Evolutionary conservation across 768 basidiomycete genomes (phyloP).

Genomic region (Amanita rubescens): DNA sequence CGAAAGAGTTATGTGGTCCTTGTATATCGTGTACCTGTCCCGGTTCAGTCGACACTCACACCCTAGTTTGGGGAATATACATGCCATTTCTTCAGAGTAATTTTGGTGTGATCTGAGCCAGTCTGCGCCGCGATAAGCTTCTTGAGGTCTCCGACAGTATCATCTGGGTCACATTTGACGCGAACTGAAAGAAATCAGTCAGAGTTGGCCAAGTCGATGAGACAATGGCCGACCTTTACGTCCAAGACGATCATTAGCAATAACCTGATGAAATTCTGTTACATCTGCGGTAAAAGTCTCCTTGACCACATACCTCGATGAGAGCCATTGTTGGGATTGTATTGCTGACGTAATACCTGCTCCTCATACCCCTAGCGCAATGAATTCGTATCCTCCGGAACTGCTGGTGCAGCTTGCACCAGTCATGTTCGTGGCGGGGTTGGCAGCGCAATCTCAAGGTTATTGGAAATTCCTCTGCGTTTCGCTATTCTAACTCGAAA

Average conservation of each 20-base stretch:
- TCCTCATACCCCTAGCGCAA: slow-evolving; percentile 22
- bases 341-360: slow-evolving; percentile 2
- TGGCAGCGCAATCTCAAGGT: slow-evolving; percentile 36
- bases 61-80: slow-evolving; percentile 16
- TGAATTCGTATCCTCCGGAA: slow-evolving; percentile 94
- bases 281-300: not conserved
- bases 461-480: slow-evolving; percentile 8
- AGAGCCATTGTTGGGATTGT: not conserved
- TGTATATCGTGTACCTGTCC: slow-evolving; percentile 86
- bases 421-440: slow-evolving; percentile 91
- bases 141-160: slow-evolving; percentile 97
- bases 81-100: slow-evolving; percentile 95
- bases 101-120: slow-evolving; percentile 80
- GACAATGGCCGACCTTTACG: slow-evolving; percentile 8
- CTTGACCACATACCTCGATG: slow-evolving; percentile 6
- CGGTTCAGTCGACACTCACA: not conserved
- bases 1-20: slow-evolving; percentile 89
- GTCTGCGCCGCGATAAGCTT: slow-evolving; percentile 95
- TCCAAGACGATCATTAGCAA: slow-evolving; percentile 11
- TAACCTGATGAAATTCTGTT: slow-evolving; percentile 5
- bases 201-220: no score
- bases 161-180: slow-evolving; percentile 91
- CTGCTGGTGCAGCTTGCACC: slow-evolving; percentile 84
- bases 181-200: slow-evolving; percentile 53
- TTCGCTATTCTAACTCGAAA: slow-evolving; percentile 15